Conservation (phyloP, 2,329 filamentous ascomycete genomes). For the Pseudogymnoascus sp. region DNA sequence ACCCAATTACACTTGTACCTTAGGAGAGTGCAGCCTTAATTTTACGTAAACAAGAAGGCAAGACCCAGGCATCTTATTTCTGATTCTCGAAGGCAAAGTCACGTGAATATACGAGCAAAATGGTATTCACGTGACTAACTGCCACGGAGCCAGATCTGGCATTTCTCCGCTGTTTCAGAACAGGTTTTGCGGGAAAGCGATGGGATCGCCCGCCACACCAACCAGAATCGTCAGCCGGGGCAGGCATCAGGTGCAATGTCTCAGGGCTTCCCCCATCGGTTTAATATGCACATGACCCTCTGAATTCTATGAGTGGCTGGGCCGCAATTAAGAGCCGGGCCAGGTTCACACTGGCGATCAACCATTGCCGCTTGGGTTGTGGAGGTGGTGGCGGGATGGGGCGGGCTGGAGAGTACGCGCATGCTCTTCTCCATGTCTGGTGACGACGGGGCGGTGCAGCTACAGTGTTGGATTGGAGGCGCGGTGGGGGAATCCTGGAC, state of each 20-base stretch:
- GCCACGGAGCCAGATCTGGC: background rate
- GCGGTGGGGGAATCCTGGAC: background rate
- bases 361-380: background rate
- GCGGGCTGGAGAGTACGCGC: background rate
- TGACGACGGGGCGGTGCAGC: slow-evolving; percentile 1
- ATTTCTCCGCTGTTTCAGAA: slow-evolving; percentile 2
- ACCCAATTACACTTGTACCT: background rate
- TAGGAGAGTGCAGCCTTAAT: background rate
- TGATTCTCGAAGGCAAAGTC: no score
- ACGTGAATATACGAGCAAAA: background rate
- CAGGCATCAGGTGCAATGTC: background rate
- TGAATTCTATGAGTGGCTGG: background rate
- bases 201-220: slow-evolving; percentile 1
- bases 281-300: background rate
- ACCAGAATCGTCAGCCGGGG: background rate
- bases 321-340: slow-evolving; percentile 1
- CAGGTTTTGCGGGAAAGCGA: background rate
- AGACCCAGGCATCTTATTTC: no score
- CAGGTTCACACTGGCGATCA: background rate
- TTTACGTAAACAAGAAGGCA: no score
- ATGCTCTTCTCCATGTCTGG: background rate
- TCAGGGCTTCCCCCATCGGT: background rate
- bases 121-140: background rate
- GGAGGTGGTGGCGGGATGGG: background rate
- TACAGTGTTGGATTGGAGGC: background rate